These are phyloP conservation scores for Vaccinium darrowii DNA, from an alignment of 148 eudicot species.

Conservation along the genomic window DNA sequence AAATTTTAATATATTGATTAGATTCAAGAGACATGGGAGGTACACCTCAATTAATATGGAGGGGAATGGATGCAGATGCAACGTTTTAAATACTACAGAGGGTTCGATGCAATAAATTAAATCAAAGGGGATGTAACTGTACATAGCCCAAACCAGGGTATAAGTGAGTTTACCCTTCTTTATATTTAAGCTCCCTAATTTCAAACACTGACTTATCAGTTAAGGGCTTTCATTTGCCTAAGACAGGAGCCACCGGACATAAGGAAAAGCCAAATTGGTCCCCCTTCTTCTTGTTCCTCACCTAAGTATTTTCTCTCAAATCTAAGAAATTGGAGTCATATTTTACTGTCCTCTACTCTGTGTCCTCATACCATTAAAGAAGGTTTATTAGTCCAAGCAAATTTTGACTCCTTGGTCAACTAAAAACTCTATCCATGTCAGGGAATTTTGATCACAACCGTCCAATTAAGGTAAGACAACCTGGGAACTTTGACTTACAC, in stretches of 20 bases:
- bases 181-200: constrained; percentile 7
- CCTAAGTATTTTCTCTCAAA: constrained; percentile 33
- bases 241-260: constrained; percentile 47
- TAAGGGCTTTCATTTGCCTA: background rate
- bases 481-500: constrained; percentile 62
- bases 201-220: background rate
- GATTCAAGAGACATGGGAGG: no score
- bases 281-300: constrained; percentile 25
- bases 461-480: constrained; percentile 61
- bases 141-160: background rate
- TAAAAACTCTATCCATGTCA: constrained; percentile 40
- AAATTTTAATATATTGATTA: no score
- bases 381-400: constrained; percentile 29
- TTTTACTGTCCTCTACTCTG: constrained; percentile 38
- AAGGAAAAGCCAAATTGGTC: constrained; percentile 37
- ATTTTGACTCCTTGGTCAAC: constrained; percentile 45
- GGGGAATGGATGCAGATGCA: no score
- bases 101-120: no score
- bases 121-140: no score
- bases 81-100: no score
- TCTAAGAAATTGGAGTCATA: constrained; percentile 30
- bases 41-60: no score
- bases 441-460: constrained; percentile 46
- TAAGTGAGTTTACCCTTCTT: background rate
- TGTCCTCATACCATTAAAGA: constrained; percentile 47